Conservation (phyloP, 306 rosid genomes). For the Cucumis hystrix region DNA sequence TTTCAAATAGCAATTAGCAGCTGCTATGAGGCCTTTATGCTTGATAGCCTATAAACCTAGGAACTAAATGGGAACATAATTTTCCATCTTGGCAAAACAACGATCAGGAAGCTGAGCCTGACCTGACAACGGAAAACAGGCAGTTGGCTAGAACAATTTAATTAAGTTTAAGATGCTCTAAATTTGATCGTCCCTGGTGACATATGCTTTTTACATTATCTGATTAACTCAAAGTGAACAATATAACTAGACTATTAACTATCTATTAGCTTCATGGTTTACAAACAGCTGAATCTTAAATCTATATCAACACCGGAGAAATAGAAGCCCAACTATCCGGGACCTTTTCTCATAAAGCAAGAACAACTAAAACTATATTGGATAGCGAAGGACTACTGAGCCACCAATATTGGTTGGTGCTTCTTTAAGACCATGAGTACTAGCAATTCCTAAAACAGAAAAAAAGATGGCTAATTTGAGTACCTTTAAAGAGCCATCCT, state of each 20-base stretch:
- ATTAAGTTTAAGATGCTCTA: not conserved
- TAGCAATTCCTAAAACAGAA: not conserved
- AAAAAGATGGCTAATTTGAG: not conserved
- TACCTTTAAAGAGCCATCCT: constrained; percentile 89
- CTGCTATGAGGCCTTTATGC: not conserved
- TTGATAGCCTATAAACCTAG: not conserved
- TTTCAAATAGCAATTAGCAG: not conserved
- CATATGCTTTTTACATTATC: not conserved
- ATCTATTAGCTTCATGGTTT: not conserved
- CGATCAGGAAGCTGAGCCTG: not conserved
- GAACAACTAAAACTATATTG: not conserved
- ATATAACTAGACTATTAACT: not conserved
- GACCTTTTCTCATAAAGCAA: not conserved
- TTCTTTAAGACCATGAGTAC: not conserved
- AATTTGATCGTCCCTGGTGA: not conserved
- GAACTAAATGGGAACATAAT: not conserved
- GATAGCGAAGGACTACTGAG: not conserved
- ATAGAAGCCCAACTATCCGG: not conserved
- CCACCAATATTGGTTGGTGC: not conserved
- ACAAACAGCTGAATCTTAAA: not conserved
- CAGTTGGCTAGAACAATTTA: not conserved
- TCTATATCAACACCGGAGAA: not conserved
- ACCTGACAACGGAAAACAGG: not conserved
- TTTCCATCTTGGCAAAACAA: not conserved
- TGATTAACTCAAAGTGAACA: not conserved